Conservation (phyloP, 1,139 yeast genomes). For the Sugiyamaella paludigena region DNA sequence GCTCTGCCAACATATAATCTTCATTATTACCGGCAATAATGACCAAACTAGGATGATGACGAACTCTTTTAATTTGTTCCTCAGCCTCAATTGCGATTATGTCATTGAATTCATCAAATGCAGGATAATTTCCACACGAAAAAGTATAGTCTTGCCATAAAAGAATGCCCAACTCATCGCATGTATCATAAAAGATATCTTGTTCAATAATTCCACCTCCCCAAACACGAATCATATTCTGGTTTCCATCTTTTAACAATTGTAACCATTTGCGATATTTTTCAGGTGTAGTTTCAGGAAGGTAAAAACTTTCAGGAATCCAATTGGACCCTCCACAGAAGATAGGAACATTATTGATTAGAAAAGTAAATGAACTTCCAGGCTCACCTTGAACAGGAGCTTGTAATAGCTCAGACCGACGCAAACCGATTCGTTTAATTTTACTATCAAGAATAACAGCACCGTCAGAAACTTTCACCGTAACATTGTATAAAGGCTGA, state of each 20-base stretch:
- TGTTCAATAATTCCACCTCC: constrained; percentile 50
- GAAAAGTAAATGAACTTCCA: constrained; percentile 46
- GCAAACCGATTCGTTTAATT: constrained; percentile 33
- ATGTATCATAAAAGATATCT: constrained; percentile 43
- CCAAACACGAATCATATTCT: constrained; percentile 49
- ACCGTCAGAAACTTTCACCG: constrained; percentile 27
- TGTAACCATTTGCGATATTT: constrained; percentile 42
- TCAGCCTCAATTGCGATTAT: too few species aligned
- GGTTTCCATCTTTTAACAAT: constrained; percentile 41
- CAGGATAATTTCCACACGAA: constrained; percentile 51
- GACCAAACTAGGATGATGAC: constrained; percentile 38
- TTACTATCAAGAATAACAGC: constrained; percentile 3
- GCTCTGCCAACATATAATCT: constrained; percentile 48
- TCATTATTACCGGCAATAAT: constrained; percentile 48
- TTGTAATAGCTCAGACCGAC: constrained; percentile 43
- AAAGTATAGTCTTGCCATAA: constrained; percentile 55
- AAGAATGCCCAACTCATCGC: constrained; percentile 45
- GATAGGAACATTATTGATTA: constrained; percentile 42
- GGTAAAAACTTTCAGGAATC: constrained; percentile 48
- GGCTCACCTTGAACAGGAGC: constrained; percentile 33
- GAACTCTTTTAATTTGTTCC: constrained; percentile 14
- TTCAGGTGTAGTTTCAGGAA: constrained; percentile 35
- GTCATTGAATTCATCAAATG: constrained; percentile 28
- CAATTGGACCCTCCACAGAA: constrained; percentile 46
- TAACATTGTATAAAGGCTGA: constrained; percentile 38